Conservation (phyloP, 2,329 filamentous ascomycete genomes). For the Verticillium klebahnii region DNA sequence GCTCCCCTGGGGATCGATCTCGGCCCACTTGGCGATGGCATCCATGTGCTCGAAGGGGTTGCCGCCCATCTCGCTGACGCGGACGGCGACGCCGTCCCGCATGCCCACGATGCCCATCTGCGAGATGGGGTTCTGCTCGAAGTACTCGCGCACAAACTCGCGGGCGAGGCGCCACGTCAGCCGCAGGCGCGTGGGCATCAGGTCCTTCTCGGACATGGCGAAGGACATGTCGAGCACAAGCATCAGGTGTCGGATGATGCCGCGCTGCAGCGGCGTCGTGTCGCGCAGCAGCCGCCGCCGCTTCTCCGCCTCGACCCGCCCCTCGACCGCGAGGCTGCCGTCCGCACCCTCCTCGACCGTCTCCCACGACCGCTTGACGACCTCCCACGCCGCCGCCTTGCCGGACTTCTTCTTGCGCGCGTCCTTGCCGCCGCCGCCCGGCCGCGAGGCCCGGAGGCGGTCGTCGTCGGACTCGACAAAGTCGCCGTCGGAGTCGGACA, state of each 20-base stretch:
- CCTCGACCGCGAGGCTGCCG: constrained; percentile 72
- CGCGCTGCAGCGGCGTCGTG: constrained; percentile 90
- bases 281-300: constrained; percentile 78
- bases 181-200: constrained; percentile 81
- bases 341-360: constrained; percentile 73
- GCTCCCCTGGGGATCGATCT: constrained; percentile 65
- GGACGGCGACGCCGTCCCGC: constrained; percentile 82
- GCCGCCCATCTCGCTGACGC: constrained; percentile 84
- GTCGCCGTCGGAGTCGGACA: constrained; percentile 72
- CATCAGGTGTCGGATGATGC: constrained; percentile 95
- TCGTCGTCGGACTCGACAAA: constrained; percentile 66
- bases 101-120: constrained; percentile 91
- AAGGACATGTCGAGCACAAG: constrained; percentile 88
- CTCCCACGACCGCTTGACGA: constrained; percentile 66
- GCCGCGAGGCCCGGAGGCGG: constrained; percentile 42
- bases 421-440: constrained; percentile 19
- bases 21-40: constrained; percentile 63
- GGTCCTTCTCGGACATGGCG: constrained; percentile 92
- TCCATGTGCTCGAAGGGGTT: constrained; percentile 87
- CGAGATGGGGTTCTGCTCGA: constrained; percentile 97
- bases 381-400: constrained; percentile 56
- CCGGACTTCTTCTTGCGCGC: constrained; percentile 14
- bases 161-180: constrained; percentile 77
- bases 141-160: constrained; percentile 89
- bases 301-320: constrained; percentile 76